Percentiles rank a stretch among this genome's conserved stretches.
phyloP scores from a whole-genome alignment of 768 basidiomycete species.

The Rhodocollybia butyracea region DNA sequence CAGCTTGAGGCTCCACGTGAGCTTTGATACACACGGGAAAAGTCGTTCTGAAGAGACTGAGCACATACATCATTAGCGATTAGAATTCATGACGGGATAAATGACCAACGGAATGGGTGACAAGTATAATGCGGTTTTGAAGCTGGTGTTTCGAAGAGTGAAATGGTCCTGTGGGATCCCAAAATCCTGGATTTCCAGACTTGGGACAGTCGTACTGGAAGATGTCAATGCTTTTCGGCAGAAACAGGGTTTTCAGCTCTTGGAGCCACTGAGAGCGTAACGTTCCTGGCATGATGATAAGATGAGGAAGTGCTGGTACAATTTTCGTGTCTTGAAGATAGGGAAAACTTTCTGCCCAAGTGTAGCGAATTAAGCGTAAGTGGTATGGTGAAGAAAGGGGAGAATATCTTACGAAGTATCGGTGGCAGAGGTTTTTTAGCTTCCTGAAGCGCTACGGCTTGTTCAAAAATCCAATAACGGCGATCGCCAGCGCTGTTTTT shows the following conservation, averaged over 20 bases:
- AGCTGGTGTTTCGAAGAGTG: constrained; percentile 4
- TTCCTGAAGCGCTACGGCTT: not conserved
- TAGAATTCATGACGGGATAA: not conserved
- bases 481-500: not conserved
- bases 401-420: not conserved
- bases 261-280: constrained; percentile 6
- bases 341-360: too few species aligned
- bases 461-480: not conserved
- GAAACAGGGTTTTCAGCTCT: constrained; percentile 10
- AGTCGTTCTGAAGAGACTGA: constrained; percentile 18
- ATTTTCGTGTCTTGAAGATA: too few species aligned
- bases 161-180: constrained; percentile 4
- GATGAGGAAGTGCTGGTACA: too few species aligned
- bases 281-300: constrained; percentile 10
- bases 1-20: not conserved
- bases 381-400: too few species aligned
- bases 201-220: constrained; percentile 4
- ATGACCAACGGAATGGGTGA: constrained; percentile 10
- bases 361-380: too few species aligned
- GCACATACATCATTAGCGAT: not conserved
- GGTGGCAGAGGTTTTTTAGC: not conserved
- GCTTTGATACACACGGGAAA: not conserved
- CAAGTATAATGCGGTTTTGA: constrained; percentile 7
- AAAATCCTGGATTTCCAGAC: not conserved
- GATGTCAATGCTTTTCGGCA: constrained; percentile 6